Evolutionary conservation across 306 rosid species (phyloP).

Genomic region (Ceratonia siliqua): DNA sequence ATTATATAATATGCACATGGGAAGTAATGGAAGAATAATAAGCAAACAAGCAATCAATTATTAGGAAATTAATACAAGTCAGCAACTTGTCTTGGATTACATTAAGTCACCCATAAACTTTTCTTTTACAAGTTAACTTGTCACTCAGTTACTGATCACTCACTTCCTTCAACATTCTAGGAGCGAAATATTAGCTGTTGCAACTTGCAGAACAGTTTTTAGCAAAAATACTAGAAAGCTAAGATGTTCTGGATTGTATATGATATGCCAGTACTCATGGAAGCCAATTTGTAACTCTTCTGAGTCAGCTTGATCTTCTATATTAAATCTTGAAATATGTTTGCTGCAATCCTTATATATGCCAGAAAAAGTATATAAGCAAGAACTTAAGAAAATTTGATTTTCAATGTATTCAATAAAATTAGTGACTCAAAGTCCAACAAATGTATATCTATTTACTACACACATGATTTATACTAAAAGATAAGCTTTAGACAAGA

Average conservation of each 20-base stretch:
- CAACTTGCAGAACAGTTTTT: background rate
- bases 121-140: slow-evolving; percentile 12
- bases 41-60: slow-evolving; percentile 5
- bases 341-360: background rate
- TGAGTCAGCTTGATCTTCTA: slow-evolving; percentile 18
- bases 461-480: slow-evolving; percentile 16
- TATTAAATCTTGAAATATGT: slow-evolving; percentile 5
- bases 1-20: background rate
- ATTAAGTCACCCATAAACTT: slow-evolving; percentile 19
- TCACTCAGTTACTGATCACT: background rate
- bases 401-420: background rate
- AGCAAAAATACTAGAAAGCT: slow-evolving; percentile 1
- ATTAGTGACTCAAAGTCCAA: background rate
- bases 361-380: background rate
- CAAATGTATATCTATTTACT: background rate
- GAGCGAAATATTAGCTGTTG: slow-evolving; percentile 12
- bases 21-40: background rate
- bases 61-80: background rate
- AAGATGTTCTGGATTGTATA: background rate
- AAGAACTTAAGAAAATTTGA: background rate
- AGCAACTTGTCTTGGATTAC: slow-evolving; percentile 16
- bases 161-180: slow-evolving; percentile 3
- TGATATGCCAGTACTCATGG: slow-evolving; percentile 11
- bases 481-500: slow-evolving; percentile 1
- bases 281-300: slow-evolving; percentile 21